phyloP scores from a whole-genome alignment of 441 rosid species.

The Adansonia rubrostipa region DNA sequence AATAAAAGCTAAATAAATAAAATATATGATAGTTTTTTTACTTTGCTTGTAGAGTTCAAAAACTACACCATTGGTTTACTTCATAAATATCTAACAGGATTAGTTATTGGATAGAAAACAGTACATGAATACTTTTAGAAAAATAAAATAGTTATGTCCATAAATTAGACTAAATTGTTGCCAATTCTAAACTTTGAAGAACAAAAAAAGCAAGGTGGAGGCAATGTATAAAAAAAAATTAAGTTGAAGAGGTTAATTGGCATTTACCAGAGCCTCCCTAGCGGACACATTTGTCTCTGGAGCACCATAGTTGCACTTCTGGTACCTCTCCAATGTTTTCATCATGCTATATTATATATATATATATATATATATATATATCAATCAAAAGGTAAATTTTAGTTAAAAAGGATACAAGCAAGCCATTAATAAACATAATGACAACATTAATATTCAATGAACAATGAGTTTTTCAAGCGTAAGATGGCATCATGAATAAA shows the following conservation, averaged over 20 bases:
- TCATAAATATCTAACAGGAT: too few species aligned
- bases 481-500: too few species aligned
- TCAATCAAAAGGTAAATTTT: not conserved
- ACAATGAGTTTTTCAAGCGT: not conserved
- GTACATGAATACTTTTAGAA: too few species aligned
- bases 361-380: not conserved
- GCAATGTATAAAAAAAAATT: too few species aligned
- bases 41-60: too few species aligned
- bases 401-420: not conserved
- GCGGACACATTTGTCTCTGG: slow-evolving; percentile 81
- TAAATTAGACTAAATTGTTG: too few species aligned
- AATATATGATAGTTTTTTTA: too few species aligned
- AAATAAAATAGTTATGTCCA: too few species aligned
- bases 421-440: not conserved
- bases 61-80: too few species aligned
- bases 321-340: slow-evolving; percentile 92
- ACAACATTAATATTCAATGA: not conserved
- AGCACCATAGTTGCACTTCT: slow-evolving; percentile 95
- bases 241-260: not conserved
- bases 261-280: slow-evolving; percentile 85
- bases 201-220: not conserved
- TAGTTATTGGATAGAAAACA: too few species aligned
- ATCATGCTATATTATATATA: slow-evolving; percentile 56
- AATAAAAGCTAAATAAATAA: too few species aligned
- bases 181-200: too few species aligned